Evolutionary conservation across 2,329 filamentous ascomycete species (phyloP), one percentile per base, ranked within the genome.

Genomic region (Colletotrichum simmondsii): DNA sequence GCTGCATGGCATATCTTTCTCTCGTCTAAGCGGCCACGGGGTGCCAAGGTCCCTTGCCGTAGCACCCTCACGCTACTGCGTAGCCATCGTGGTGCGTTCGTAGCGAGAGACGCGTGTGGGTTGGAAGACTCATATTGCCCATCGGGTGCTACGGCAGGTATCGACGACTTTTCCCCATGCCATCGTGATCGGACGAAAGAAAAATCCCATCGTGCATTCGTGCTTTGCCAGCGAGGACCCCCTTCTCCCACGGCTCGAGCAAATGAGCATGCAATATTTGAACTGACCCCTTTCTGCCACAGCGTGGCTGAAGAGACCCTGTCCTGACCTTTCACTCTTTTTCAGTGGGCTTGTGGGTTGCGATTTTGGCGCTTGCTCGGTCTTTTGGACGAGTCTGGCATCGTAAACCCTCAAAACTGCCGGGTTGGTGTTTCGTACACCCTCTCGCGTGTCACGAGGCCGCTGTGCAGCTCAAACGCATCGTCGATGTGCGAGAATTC

Each of bases 171-270:
- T 42, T 49, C 19, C 35, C n/a, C 16, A 22, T 19, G 19, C 32
- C 60, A 70, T 72, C 70, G 66, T 52, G 70, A 72, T 72, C 66
- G 42, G 54, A 61, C 26, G 46, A 72, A 65, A 53, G 5, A 65
- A 70, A 70, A 70, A 49, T 52, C 52, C 64, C 64, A 57, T 37
- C 49, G 42, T 35, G 24, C 57, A 35, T n/a, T 42, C 16, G 37
- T 16, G 16, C 14, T 16, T 42, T 19, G 37, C 37, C 37, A 42
- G 37, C 37, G 37, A 42, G 37, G 37, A 7, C 37, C 2, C 42
- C 19, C 42, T 49, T n/a, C 42, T 49, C 42, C 42, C 19, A 10
- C 19, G n/a, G 19, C 16, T 8, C 7, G 2, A 49, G 42, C 42
- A n/a, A 49, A 49, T 19, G 42, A 49, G 42, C 42, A n/a, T n/a